Evolutionary conservation across 768 basidiomycete species (phyloP), one percentile per base, ranked within the genome.

Genomic region (Serpula lacrymans): DNA sequence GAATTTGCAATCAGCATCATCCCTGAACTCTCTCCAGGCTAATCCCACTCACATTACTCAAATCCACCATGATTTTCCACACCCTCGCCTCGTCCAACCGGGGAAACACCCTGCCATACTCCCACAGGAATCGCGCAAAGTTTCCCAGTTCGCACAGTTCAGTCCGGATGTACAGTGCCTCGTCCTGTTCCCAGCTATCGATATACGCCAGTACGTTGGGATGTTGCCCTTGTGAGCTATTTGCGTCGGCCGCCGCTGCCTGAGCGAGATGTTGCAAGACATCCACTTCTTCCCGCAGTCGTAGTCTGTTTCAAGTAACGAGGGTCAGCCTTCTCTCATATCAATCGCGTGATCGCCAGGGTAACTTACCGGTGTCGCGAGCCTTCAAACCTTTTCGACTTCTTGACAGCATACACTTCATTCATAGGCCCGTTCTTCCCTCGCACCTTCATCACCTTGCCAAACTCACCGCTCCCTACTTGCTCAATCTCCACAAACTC

Each of bases 141-240:
- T 91, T 96, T 47, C 96, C 96, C 52, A 87, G 76, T 57, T 85
- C 86, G 67, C 96, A 98, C 25, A 99, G 75, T 59, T 95, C 92
- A 3, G 96, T 98, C 51, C 84, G 88, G 53, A 99, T 97, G 65
- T 77, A 97, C 18, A 98, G 68, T 35, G 78, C 75, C 37, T 88
- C 83, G 38, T 84, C 79, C 59, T 96, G 84, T 64, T 99, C 96
- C 96, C 96, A 98, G 48, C 90, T 93, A 65, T 96, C 91, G 45
- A 92, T 72, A 54, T 93, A 95, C 13, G 75, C 76, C 24, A 99
- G 74, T 12, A 97, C 82, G 62, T 96, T 92, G 0, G 86, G 78
- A 63, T 91, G 87, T 20, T 52, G 61, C 22, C 62, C 68, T 51
- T 60, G 60, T 24, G 3, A 32, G 35, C 9, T 34, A 35, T n/a